phyloP scores from a whole-genome alignment of 345 rosid species.

The Aquilaria yunnanensis region DNA sequence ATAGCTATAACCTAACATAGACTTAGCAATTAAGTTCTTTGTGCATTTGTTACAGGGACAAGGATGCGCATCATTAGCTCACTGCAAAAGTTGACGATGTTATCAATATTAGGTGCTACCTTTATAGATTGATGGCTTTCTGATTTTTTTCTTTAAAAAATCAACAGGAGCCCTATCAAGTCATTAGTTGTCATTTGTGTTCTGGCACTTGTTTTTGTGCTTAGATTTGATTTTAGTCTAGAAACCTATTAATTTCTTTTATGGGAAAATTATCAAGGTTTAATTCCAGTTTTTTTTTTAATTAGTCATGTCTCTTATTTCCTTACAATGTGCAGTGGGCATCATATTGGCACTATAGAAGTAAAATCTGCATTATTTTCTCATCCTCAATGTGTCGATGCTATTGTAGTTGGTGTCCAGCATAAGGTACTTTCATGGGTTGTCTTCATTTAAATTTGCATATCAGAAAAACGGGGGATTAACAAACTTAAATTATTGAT shows the following conservation, averaged over 20 bases:
- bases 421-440: slow-evolving; percentile 55
- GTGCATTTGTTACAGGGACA: slow-evolving; percentile 61
- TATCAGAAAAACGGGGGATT: no score
- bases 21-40: slow-evolving; percentile 10
- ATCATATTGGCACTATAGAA: slow-evolving; percentile 97
- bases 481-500: no score
- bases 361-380: slow-evolving; percentile 98
- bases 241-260: no score
- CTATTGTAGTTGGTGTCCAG: slow-evolving; percentile 91
- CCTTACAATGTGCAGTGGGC: slow-evolving; percentile 63
- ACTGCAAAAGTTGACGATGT: slow-evolving; percentile 99
- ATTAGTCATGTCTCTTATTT: background rate
- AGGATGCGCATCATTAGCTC: slow-evolving; percentile 94
- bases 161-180: no score
- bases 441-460: background rate
- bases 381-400: slow-evolving; percentile 94
- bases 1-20: slow-evolving; percentile 7
- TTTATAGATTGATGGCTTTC: no score
- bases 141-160: background rate
- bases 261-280: no score
- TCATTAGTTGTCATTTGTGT: background rate
- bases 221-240: no score
- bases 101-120: slow-evolving; percentile 80
- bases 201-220: no score
- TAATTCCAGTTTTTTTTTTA: background rate